Evolutionary conservation across 2,329 filamentous ascomycete genomes (phyloP).

Genomic region (Cladosporium sp.): DNA sequence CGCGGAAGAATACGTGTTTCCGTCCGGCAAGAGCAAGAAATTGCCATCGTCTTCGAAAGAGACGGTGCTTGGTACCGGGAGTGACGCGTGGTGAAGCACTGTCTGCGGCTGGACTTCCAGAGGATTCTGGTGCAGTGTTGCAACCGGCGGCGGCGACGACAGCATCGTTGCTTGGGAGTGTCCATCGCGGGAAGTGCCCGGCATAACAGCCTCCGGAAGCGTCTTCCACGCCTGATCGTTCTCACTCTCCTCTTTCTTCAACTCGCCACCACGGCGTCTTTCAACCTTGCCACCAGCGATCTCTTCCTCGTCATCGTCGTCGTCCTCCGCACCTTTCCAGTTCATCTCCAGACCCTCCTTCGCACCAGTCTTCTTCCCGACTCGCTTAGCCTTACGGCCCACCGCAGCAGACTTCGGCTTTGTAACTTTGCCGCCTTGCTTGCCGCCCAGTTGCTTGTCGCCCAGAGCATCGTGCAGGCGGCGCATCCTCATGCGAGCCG

Average conservation of each 20-base stretch:
- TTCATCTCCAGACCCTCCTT: slow-evolving; percentile 27
- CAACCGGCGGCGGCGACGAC: not conserved
- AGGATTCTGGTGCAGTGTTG: not conserved
- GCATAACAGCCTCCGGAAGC: not conserved
- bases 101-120: not conserved
- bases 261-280: not conserved
- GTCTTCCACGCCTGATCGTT: slow-evolving; percentile 7
- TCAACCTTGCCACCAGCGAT: not conserved
- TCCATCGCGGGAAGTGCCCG: not conserved
- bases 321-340: slow-evolving; percentile 21
- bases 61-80: not conserved
- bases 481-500: slow-evolving; percentile 24
- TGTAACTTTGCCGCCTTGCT: not conserved
- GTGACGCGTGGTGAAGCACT: not conserved
- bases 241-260: slow-evolving; percentile 18
- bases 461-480: slow-evolving; percentile 19
- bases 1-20: not conserved
- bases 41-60: not conserved
- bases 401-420: not conserved
- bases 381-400: not conserved
- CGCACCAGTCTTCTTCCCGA: not conserved
- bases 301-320: slow-evolving; percentile 20
- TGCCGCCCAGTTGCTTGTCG: too few relatives aligned
- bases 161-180: not conserved
- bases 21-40: not conserved